These are phyloP conservation scores for Raphanus hybrid DNA, from an alignment of 441 rosid genomes.

Conservation along the genomic window DNA sequence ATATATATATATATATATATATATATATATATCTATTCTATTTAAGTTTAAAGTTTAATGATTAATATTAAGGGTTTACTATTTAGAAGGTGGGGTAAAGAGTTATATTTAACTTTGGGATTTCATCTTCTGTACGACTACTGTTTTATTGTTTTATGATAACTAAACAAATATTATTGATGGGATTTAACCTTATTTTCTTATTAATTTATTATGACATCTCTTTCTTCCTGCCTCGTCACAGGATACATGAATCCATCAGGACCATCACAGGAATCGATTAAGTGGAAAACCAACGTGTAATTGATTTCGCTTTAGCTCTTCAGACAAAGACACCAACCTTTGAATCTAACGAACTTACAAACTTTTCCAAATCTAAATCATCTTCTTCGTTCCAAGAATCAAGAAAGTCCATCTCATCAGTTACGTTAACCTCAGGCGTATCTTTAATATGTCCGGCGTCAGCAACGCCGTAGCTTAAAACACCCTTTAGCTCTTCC, in stretches of 20 bases:
- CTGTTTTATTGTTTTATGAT: too few species aligned
- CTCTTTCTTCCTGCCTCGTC: not conserved
- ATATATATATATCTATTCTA: too few species aligned
- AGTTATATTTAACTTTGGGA: too few species aligned
- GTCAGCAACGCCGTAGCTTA: slow-evolving; percentile 13
- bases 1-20: too few species aligned
- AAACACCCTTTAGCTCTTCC: slow-evolving; percentile 36
- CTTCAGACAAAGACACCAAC: slow-evolving; percentile 24
- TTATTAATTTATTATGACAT: too few species aligned
- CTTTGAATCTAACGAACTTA: slow-evolving; percentile 17
- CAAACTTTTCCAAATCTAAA: slow-evolving; percentile 17
- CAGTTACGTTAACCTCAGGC: slow-evolving; percentile 12
- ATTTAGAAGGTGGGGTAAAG: too few species aligned
- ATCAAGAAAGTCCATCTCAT: slow-evolving; percentile 31
- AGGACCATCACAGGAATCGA: not conserved
- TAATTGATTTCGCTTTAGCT: slow-evolving; percentile 13
- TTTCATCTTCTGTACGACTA: too few species aligned
- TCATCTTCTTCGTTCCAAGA: slow-evolving; percentile 28
- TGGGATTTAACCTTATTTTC: too few species aligned
- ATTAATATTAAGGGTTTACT: too few species aligned
- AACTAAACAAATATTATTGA: too few species aligned
- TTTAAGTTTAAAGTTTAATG: too few species aligned
- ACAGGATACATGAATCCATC: not conserved
- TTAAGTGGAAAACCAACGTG: slow-evolving; percentile 18
- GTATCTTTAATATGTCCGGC: slow-evolving; percentile 14